Conservation (phyloP, 1,284 basidiomycete genomes). For the Somion occarium region DNA sequence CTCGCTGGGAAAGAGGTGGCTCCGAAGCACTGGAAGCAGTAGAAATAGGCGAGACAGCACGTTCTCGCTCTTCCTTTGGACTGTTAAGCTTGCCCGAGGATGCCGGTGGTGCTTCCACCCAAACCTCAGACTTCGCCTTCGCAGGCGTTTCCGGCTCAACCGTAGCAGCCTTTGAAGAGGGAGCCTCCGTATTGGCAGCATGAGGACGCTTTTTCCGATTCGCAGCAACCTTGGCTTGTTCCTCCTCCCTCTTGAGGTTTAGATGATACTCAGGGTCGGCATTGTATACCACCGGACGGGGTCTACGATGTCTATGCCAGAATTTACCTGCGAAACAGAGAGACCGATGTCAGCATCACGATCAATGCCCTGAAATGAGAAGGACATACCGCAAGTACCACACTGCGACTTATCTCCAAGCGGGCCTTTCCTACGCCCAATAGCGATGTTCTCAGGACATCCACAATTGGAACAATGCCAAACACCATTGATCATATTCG, state of each 20-base stretch:
- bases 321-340: constrained; percentile 75
- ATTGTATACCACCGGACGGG: constrained; percentile 75
- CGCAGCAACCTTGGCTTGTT: constrained; percentile 40
- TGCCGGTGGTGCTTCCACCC: constrained; percentile 25
- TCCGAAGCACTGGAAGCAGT: constrained; percentile 66
- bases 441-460: constrained; percentile 79
- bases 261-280: constrained; percentile 66
- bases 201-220: constrained; percentile 51
- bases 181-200: constrained; percentile 22
- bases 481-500: constrained; percentile 75
- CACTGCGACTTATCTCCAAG: constrained; percentile 90
- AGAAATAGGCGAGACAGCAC: constrained; percentile 62
- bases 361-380: constrained; percentile 10
- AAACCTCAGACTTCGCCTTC: constrained; percentile 38
- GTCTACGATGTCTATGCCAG: constrained; percentile 78
- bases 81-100: constrained; percentile 16
- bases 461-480: constrained; percentile 95
- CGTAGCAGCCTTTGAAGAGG: constrained; percentile 36
- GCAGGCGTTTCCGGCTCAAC: constrained; percentile 53
- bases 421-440: constrained; percentile 84
- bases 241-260: constrained; percentile 50
- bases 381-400: constrained; percentile 78
- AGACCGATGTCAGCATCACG: constrained; percentile 1
- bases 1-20: constrained; percentile 49
- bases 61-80: constrained; percentile 38